Percentiles rank a stretch among this genome's conserved stretches.
Conservation (phyloP, 2,329 filamentous ascomycete genomes). For the Arthrobotrys musiformis region DNA sequence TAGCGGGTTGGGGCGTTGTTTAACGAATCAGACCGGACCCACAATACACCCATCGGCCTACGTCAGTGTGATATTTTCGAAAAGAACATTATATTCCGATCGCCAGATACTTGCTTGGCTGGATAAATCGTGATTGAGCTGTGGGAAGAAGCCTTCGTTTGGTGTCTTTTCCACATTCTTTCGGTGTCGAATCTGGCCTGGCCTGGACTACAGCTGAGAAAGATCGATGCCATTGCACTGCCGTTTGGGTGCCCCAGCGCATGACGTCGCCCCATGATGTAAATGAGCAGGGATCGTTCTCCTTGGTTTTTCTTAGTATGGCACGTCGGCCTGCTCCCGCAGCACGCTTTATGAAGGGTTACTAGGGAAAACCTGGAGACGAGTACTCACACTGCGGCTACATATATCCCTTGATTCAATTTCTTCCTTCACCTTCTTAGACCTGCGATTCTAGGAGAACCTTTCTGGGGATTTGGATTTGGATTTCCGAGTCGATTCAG, state of each 20-base stretch:
- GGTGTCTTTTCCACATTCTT: not conserved
- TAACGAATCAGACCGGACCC: constrained; percentile 14
- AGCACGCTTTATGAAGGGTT: not conserved
- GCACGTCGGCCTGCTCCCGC: not conserved
- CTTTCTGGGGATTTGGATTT: no score
- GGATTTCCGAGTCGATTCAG: not conserved
- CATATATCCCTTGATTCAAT: no score
- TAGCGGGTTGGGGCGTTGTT: constrained; percentile 13
- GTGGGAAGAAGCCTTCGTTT: not conserved
- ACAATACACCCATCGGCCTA: constrained; percentile 22
- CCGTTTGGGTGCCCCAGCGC: not conserved
- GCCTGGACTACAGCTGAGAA: no score
- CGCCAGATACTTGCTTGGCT: not conserved
- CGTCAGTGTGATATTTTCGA: constrained; percentile 24
- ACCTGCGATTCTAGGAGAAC: no score
- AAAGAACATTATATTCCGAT: not conserved
- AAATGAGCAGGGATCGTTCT: constrained; percentile 8
- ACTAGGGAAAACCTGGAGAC: not conserved
- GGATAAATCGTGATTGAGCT: not conserved
- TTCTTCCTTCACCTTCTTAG: not conserved
- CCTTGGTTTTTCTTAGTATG: not conserved
- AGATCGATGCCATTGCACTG: no score
- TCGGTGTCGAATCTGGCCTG: no score
- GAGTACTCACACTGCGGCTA: no score
- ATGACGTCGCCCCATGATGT: constrained; percentile 18